phyloP scores from a whole-genome alignment of 306 rosid species.

The Neltuma alba region DNA sequence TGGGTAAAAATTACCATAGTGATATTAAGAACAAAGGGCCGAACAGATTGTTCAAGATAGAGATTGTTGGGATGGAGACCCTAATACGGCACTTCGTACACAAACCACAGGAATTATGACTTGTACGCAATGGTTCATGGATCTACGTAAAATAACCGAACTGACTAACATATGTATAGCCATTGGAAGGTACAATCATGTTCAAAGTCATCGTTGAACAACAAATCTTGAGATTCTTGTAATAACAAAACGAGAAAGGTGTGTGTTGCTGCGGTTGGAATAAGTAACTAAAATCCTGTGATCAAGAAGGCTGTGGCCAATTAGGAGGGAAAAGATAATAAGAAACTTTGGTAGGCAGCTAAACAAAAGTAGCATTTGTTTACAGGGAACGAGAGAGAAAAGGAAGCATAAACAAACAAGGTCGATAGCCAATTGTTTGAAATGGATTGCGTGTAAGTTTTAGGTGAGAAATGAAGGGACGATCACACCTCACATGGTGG shows the following conservation, averaged over 20 bases:
- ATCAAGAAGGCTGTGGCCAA: background rate
- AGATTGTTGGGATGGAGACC: constrained; percentile 26
- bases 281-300: background rate
- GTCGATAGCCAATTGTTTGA: background rate
- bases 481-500: constrained; percentile 35
- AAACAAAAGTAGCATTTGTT: background rate
- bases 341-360: background rate
- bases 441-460: constrained; percentile 37
- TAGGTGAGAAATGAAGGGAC: constrained; percentile 25
- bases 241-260: background rate
- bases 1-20: background rate
- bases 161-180: background rate
- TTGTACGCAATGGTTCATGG: constrained; percentile 24
- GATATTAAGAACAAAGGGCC: constrained; percentile 17
- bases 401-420: background rate
- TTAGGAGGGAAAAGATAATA: background rate
- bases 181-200: background rate
- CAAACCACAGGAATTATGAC: constrained; percentile 24
- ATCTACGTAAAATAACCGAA: background rate
- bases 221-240: background rate
- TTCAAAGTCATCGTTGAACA: background rate
- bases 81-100: constrained; percentile 24
- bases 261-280: background rate
- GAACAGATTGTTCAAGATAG: constrained; percentile 41
- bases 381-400: background rate